phyloP scores from a whole-genome alignment of 352 stramenopile genomes.

The Phytophthora pseudosyringae region DNA sequence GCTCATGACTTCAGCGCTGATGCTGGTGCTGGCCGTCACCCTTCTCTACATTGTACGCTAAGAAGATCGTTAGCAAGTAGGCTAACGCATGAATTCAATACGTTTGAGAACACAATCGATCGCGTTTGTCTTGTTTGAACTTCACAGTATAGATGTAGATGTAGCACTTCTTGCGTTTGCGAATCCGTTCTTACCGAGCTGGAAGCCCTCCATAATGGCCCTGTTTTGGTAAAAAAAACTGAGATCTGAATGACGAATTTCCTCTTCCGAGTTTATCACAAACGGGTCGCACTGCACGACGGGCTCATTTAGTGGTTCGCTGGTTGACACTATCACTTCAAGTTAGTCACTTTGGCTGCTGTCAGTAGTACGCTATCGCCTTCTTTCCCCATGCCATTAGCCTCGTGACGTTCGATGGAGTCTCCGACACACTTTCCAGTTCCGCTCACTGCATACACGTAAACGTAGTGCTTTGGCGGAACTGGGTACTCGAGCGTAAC shows the following conservation, averaged over 20 bases:
- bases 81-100: constrained; percentile 1
- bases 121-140: background rate
- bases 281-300: constrained; percentile 72
- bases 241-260: constrained; percentile 70
- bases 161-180: constrained; percentile 31
- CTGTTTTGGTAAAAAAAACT: too few species aligned
- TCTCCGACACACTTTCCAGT: constrained; percentile 33
- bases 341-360: constrained; percentile 36
- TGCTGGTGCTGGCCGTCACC: too few species aligned
- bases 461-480: constrained; percentile 47
- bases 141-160: constrained; percentile 21
- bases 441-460: constrained; percentile 49
- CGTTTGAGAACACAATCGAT: background rate
- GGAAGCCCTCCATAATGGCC: constrained; percentile 59
- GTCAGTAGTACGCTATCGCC: constrained; percentile 57
- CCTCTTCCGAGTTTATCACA: constrained; percentile 65
- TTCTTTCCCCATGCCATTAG: constrained; percentile 58
- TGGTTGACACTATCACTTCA: constrained; percentile 61
- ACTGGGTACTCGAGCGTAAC: constrained; percentile 50
- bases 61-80: background rate
- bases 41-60: constrained; percentile 2
- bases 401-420: constrained; percentile 45
- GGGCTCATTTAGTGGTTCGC: constrained; percentile 62
- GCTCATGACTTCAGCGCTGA: too few species aligned
- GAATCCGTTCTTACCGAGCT: constrained; percentile 65